Evolutionary conservation across 1,284 basidiomycete species (phyloP).

Genomic region (Xerocomus alliaceus): DNA sequence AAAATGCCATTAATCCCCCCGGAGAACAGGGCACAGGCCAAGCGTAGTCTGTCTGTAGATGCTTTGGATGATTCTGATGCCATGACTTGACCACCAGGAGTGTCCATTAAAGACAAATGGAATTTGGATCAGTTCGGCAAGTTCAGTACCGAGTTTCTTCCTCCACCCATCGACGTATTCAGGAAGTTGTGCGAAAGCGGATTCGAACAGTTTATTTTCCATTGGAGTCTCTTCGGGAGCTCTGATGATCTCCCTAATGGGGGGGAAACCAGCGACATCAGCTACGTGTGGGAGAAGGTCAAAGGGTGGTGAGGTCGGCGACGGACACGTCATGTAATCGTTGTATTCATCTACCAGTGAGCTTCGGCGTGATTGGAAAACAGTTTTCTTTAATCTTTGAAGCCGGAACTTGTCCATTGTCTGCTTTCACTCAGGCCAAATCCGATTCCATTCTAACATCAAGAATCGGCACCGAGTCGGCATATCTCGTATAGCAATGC

Average conservation of each 20-base stretch:
- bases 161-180: neutral
- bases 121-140: constrained; percentile 12
- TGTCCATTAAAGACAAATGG: neutral
- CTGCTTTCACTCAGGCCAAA: constrained; percentile 7
- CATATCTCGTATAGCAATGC: neutral
- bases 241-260: constrained; percentile 15
- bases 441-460: neutral
- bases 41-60: constrained; percentile 1
- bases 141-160: constrained; percentile 7
- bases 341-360: constrained; percentile 3
- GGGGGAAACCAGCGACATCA: constrained; percentile 12
- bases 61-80: neutral
- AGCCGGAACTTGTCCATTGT: constrained; percentile 11
- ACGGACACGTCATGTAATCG: constrained; percentile 1
- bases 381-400: constrained; percentile 5
- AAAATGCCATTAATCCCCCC: fast-evolving
- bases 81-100: no score
- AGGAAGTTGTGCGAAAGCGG: constrained; percentile 12
- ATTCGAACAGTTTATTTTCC: constrained; percentile 1
- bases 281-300: constrained; percentile 20
- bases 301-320: neutral
- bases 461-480: neutral
- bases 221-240: constrained; percentile 1
- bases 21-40: constrained; percentile 13
- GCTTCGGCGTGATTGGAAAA: constrained; percentile 17